Evolutionary conservation across 768 basidiomycete species (phyloP).

Genomic region (Leccinum truebloodii): DNA sequence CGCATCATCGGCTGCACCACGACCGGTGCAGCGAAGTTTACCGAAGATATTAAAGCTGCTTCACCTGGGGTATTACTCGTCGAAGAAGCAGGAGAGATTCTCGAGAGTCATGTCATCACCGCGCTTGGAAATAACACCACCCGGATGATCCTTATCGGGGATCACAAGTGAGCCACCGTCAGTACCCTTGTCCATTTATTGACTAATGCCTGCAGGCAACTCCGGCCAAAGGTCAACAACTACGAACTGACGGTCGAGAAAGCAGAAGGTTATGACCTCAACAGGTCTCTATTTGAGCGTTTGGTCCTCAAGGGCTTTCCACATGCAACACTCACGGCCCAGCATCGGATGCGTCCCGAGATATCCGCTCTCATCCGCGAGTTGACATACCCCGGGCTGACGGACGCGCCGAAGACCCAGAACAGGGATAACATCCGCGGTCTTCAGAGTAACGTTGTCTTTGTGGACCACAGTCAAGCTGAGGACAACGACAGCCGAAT

Average conservation of each 20-base stretch:
- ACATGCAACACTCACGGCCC: conserved; percentile 52
- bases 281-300: conserved; percentile 68
- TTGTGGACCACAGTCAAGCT: conserved; percentile 55
- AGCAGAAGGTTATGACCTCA: conserved; percentile 65
- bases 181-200: neutral
- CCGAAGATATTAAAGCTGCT: conserved; percentile 44
- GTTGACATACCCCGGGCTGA: conserved; percentile 65
- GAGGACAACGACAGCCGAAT: conserved; percentile 50
- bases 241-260: conserved; percentile 68
- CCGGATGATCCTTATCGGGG: conserved; percentile 68
- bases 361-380: conserved; percentile 61
- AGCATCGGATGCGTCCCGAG: conserved; percentile 77
- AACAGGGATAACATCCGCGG: conserved; percentile 56
- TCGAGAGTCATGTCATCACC: conserved; percentile 66
- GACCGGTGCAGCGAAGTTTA: conserved; percentile 66
- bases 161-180: conserved; percentile 60
- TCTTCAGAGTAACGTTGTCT: conserved; percentile 56
- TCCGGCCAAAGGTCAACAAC: conserved; percentile 71
- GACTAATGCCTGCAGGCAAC: conserved; percentile 45
- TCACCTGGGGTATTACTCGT: conserved; percentile 58
- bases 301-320: conserved; percentile 63
- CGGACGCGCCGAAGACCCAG: conserved; percentile 52
- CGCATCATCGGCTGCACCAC: conserved; percentile 69
- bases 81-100: conserved; percentile 73
- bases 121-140: conserved; percentile 47